phyloP scores from a whole-genome alignment of 2,329 filamentous ascomycete species.

The Dothistroma septosporum region DNA sequence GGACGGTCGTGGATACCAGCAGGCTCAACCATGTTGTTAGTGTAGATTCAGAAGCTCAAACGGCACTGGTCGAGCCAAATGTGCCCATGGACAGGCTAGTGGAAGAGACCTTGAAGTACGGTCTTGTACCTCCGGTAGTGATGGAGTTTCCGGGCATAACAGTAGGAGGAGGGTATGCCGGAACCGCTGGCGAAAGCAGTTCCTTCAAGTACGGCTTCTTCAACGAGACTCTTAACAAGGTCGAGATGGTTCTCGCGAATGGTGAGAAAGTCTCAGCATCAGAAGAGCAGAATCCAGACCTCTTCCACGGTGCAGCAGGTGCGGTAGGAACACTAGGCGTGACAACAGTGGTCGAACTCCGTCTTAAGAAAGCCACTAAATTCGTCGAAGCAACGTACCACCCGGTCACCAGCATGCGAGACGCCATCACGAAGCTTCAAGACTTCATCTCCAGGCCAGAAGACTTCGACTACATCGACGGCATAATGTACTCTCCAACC shows the following conservation, averaged over 20 bases:
- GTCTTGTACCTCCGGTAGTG: slow-evolving; percentile 61
- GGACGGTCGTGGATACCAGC: slow-evolving; percentile 61
- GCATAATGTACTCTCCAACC: slow-evolving; percentile 46
- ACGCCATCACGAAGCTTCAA: slow-evolving; percentile 41
- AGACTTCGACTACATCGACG: slow-evolving; percentile 50
- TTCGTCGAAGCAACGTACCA: slow-evolving; percentile 51
- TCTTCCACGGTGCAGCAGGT: slow-evolving; percentile 63
- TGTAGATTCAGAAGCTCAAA: slow-evolving; percentile 52
- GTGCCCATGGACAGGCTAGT: slow-evolving; percentile 64
- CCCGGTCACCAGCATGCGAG: slow-evolving; percentile 40
- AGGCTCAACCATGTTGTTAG: slow-evolving; percentile 58
- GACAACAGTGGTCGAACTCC: slow-evolving; percentile 54
- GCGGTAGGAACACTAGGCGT: slow-evolving; percentile 64
- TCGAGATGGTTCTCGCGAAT: slow-evolving; percentile 62
- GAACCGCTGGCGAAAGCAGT: slow-evolving; percentile 64
- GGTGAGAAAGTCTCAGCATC: slow-evolving; percentile 57
- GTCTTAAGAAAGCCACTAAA: slow-evolving; percentile 43
- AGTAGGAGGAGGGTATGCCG: slow-evolving; percentile 63
- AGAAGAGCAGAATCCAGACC: slow-evolving; percentile 51
- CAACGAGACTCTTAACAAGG: slow-evolving; percentile 56
- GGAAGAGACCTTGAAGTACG: slow-evolving; percentile 52
- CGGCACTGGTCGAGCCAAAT: slow-evolving; percentile 64
- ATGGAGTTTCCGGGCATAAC: slow-evolving; percentile 73
- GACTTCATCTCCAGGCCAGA: slow-evolving; percentile 36
- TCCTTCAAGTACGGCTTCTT: slow-evolving; percentile 66